These are phyloP conservation scores for Cyanidiococcus yangmingshanensis DNA, from an alignment of 23 red algal genomes.

Conservation along the genomic window DNA sequence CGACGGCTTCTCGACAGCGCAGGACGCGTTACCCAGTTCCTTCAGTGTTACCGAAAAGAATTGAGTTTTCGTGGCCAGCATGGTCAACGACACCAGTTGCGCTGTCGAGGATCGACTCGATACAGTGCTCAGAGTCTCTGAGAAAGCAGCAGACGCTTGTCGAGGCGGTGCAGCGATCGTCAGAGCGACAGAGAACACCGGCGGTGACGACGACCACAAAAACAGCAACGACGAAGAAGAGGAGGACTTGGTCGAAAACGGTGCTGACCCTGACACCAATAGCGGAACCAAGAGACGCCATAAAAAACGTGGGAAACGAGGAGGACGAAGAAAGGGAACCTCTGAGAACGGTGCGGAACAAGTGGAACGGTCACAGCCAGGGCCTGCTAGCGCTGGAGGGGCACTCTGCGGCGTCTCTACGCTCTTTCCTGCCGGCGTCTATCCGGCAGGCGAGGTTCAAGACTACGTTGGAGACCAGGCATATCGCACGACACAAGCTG, in stretches of 20 bases:
- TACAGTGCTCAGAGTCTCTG: not conserved
- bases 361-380: not conserved
- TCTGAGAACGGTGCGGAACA: not conserved
- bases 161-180: no score
- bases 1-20: no score
- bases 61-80: no score
- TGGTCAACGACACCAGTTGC: no score
- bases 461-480: constrained; percentile 59
- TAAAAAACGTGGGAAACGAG: constrained; percentile 6
- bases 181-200: no score
- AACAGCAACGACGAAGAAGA: not conserved
- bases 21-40: no score
- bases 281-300: not conserved
- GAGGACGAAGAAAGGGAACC: not conserved
- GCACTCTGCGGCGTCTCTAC: constrained; percentile 22
- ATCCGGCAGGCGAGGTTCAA: constrained; percentile 65
- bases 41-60: no score
- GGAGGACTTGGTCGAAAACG: not conserved
- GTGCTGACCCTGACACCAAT: not conserved
- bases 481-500: constrained; percentile 61
- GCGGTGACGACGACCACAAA: no score
- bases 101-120: not conserved
- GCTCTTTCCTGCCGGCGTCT: constrained; percentile 48
- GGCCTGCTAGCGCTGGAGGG: not conserved
- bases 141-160: not conserved